Percentiles rank a stretch among this genome's conserved stretches.
Conservation (phyloP, 805 yeast genomes). For the Candida tibetensis region DNA sequence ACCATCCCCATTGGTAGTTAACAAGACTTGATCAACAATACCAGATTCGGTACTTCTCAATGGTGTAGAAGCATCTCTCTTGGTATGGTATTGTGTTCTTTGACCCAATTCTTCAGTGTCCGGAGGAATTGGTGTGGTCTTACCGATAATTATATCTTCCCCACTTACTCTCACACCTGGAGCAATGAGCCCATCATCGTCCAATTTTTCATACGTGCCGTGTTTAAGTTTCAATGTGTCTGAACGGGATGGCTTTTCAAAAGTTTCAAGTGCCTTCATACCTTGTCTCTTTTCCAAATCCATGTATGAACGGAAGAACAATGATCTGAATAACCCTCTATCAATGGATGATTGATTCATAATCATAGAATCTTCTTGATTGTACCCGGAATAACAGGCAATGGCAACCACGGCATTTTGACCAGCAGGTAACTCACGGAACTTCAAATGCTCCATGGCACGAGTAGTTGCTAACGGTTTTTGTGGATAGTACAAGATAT, state of each 20-base stretch:
- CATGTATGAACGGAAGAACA: slow-evolving; percentile 96
- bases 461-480: slow-evolving; percentile 97
- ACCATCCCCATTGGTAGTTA: slow-evolving; percentile 98
- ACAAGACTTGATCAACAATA: slow-evolving; percentile 94
- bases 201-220: slow-evolving; percentile 96
- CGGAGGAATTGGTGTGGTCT: slow-evolving; percentile 98
- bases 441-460: slow-evolving; percentile 95
- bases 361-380: slow-evolving; percentile 99
- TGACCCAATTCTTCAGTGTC: slow-evolving; percentile 98
- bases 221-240: slow-evolving; percentile 94
- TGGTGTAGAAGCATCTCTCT: slow-evolving; percentile 98
- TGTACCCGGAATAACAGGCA: slow-evolving; percentile 96
- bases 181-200: slow-evolving; percentile 95
- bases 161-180: slow-evolving; percentile 99
- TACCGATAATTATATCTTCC: slow-evolving; percentile 97
- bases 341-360: slow-evolving; percentile 98
- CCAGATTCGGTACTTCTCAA: slow-evolving; percentile 95
- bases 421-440: slow-evolving; percentile 98
- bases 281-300: slow-evolving; percentile 98
- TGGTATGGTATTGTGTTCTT: slow-evolving; percentile 96
- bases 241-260: slow-evolving; percentile 93
- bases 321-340: slow-evolving; percentile 91
- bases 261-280: slow-evolving; percentile 96
- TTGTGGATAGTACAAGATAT: slow-evolving; percentile 94
- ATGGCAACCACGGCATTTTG: slow-evolving; percentile 98